Base-by-base conservation (phyloP, 1,284 basidiomycete species). In the Porodaedalea pini region DNA sequence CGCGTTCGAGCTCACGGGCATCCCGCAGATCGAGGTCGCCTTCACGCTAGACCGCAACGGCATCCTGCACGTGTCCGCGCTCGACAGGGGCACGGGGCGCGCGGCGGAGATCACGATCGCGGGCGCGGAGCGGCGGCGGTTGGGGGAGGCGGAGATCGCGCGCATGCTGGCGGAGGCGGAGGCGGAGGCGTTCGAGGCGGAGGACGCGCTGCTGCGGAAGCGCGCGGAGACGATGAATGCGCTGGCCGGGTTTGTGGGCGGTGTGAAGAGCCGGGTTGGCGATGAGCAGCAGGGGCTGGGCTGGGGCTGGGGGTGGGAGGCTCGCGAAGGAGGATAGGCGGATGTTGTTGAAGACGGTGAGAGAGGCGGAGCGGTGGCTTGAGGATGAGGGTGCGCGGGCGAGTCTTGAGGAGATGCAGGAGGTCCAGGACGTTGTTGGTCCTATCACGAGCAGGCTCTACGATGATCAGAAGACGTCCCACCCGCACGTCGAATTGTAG, bases 1-100 rank as follows among this genome's bases (percentile, higher is more conserved):
- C 71, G 97, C 98, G 79, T 98, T 98, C 79, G 95, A 98, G 78
- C 90, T 98, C 54, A 88, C 94, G 55, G 94, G 95, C 63, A 98
- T 99, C 68, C 96, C 96, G 69, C 95, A 98, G 73, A 84, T 98
- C 69, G 95, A 97, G 77, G 94, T 98, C 73, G 95, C 94, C 61
- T 99, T 99, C 79, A 95, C 98, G 69, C 93, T 99, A 63, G 95
- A 95, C 95, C 32, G 13, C 72, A 98, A 98, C 79, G 92, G 92
- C 80, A 97, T 98, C 74, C 75, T 98, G 67, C 97, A 97, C 76
- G 95, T 98, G 68, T 93, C 90, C 50, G 95, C 95, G 34, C 80
- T 90, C 59, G 95, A 98, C 79, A 98, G 97, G 85, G 94, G 93
- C 31, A 97, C 96, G 64, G 96, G 97, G 69, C 97, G 97, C 77